Conservation (phyloP, 345 rosid genomes). For the Eucalyptus cloeziana region DNA sequence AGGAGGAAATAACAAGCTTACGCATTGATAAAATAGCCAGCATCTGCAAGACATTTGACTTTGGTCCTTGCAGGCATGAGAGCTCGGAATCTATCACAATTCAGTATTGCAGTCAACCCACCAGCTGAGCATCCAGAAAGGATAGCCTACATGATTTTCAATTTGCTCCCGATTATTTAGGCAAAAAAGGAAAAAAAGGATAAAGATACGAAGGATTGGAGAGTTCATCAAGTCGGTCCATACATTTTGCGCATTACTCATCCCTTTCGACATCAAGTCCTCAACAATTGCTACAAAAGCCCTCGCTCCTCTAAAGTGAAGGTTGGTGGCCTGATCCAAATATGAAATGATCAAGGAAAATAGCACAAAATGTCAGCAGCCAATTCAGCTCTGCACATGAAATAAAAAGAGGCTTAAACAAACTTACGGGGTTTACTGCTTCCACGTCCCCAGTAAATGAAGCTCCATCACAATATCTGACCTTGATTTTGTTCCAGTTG, state of each 20-base stretch:
- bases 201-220: neutral
- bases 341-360: neutral
- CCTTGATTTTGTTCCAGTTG: conserved; percentile 86
- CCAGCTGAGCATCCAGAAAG: conserved; percentile 97
- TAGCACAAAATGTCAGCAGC: neutral
- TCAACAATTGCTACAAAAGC: conserved; percentile 67
- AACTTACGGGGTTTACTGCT: conserved; percentile 65
- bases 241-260: conserved; percentile 79
- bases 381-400: neutral
- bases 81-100: conserved; percentile 75
- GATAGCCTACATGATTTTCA: conserved; percentile 40
- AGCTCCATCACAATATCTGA: conserved; percentile 90
- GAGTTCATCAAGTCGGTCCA: neutral
- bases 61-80: conserved; percentile 55
- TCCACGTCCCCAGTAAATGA: conserved; percentile 87
- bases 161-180: neutral
- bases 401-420: neutral
- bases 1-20: conserved; percentile 22
- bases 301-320: conserved; percentile 95
- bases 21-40: conserved; percentile 86
- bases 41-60: conserved; percentile 94
- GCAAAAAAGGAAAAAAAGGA: neutral
- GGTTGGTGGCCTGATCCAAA: conserved; percentile 73
- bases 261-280: conserved; percentile 69
- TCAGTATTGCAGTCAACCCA: conserved; percentile 78